Conservation (phyloP, 73 alveolate species). For the Tetrahymena borealis region DNA sequence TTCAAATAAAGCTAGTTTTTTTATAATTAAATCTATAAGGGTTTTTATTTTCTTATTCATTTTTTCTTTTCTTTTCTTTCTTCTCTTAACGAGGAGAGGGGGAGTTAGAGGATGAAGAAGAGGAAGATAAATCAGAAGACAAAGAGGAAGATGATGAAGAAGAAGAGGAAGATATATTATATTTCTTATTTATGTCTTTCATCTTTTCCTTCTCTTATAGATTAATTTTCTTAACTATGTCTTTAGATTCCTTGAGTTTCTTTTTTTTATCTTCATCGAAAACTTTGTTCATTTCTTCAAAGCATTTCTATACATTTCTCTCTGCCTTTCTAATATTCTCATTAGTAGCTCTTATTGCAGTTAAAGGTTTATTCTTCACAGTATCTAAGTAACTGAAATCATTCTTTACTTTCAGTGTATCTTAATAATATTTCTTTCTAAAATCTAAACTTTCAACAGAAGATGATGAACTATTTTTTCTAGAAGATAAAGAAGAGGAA, state of each 20-base stretch:
- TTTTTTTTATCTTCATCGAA: not conserved
- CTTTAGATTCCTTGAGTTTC: not conserved
- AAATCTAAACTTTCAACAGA: not conserved
- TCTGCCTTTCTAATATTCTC: not conserved
- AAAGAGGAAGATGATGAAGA: not conserved
- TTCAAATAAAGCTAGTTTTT: not conserved
- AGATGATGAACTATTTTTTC: not conserved
- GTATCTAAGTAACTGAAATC: not conserved
- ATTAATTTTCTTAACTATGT: not conserved
- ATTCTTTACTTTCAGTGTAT: not conserved
- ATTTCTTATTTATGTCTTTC: not conserved
- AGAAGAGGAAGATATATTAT: not conserved
- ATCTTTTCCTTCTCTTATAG: not conserved
- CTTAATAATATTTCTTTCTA: not conserved
- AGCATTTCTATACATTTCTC: not conserved
- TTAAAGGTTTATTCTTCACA: not conserved
- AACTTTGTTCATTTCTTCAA: not conserved
- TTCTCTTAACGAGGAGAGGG: not conserved
- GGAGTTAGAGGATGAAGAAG: not conserved
- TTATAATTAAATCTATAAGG: not conserved
- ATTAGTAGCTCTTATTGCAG: not conserved
- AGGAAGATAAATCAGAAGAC: not conserved
- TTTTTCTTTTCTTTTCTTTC: not conserved
- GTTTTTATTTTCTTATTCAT: not conserved
- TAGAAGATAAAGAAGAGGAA: not conserved